Percentiles rank a stretch among this genome's conserved stretches.
Conservation (phyloP, 306 rosid species). For the Spatholobus suberectus region DNA sequence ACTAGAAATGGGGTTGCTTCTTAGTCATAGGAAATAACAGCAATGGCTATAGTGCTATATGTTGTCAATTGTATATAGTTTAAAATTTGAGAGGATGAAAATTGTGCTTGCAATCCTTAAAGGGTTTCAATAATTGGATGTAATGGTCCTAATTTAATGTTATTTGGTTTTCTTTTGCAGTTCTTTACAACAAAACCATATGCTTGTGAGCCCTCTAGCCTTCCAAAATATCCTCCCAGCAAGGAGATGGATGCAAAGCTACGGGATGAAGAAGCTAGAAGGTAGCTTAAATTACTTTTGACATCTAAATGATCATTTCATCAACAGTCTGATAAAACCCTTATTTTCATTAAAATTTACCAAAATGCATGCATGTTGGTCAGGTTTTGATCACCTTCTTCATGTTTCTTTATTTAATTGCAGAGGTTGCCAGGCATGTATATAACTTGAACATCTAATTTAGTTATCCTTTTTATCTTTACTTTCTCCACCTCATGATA, state of each 20-base stretch:
- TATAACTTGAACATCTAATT: constrained; percentile 6
- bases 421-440: not conserved
- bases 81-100: constrained; percentile 12
- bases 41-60: not conserved
- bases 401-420: not conserved
- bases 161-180: constrained; percentile 60
- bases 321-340: constrained; percentile 13
- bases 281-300: constrained; percentile 58
- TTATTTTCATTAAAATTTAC: not conserved
- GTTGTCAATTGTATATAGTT: constrained; percentile 7
- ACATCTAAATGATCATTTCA: constrained; percentile 2
- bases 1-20: not conserved
- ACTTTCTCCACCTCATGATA: constrained; percentile 8
- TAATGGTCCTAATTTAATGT: constrained; percentile 20
- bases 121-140: constrained; percentile 3
- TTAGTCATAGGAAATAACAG: not conserved
- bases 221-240: constrained; percentile 99
- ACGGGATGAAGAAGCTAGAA: constrained; percentile 98
- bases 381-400: constrained; percentile 2
- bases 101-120: constrained; percentile 9
- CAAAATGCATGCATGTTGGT: not conserved
- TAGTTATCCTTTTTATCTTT: not conserved
- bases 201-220: constrained; percentile 98
- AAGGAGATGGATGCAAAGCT: constrained; percentile 99
- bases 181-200: constrained; percentile 90